Base-by-base conservation (phyloP, 768 basidiomycete species). In the Sarcodon sp. region DNA sequence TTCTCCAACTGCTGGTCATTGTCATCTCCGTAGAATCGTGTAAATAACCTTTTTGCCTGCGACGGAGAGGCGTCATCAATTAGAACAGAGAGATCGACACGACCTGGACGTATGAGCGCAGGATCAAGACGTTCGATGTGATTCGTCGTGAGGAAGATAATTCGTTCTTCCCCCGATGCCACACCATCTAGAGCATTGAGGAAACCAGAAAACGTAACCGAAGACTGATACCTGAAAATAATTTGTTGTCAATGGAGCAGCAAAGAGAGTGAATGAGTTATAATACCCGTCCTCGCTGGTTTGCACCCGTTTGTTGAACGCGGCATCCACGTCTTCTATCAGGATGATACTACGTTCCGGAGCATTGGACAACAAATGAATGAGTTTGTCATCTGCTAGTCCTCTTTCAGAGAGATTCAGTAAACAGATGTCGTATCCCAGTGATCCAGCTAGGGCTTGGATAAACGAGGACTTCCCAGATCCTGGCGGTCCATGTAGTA, bases 111-210 rank as follows among this genome's bases (percentile, higher is more conserved):
- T 59, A 98, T 89, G 43, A 99, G 77, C 0, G 94, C 96, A 6
- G 90, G 84, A 64, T 99, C 96, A 34, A 99, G 77, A 52, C 72
- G 75, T 51, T 87, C 80, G 47, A 87, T 61, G 57, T 98, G 96
- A 63, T 99, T 99, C n/a, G 96, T 98, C 0, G 96, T 99, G 83
- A 99, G 87, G 67, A 99, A 99, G 34, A 99, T 79, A 60, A 99
- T 83, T n/a, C 96, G 82, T 58, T 96, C 92, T 66, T 97, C 93
- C 37, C 92, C 90, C 9, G 94, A 96, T 4, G 91, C 94, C 31
- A 99, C 94, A 13, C 96, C 96, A 59, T 99, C 96, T 3, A 99
- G 71, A 11, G 93, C 92, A 57, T 99, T 99, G 38, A 99, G 69
- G 60, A 98, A 88, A 27, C 96, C 96, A 7, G 94, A 97, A 67